Percentiles rank a stretch among this genome's conserved stretches.
phyloP scores from a whole-genome alignment of 1,139 yeast genomes.

The Hansenula lynferdii region DNA sequence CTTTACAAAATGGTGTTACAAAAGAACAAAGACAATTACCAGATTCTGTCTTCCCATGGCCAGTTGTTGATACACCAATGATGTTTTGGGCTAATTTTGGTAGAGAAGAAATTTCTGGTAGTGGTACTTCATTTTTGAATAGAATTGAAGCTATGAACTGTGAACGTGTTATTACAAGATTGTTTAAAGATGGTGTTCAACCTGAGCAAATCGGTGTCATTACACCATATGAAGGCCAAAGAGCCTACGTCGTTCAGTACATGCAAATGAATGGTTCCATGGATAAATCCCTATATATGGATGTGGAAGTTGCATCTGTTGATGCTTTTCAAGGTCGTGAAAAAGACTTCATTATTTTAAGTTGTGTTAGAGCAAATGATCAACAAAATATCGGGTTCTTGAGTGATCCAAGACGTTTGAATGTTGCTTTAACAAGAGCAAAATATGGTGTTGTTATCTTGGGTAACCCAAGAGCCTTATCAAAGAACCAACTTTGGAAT shows the following conservation, averaged over 20 bases:
- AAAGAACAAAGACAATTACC: constrained; percentile 58
- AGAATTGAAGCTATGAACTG: constrained; percentile 90
- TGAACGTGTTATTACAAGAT: constrained; percentile 69
- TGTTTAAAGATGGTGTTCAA: constrained; percentile 74
- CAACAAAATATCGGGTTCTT: constrained; percentile 80
- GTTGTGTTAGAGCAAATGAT: constrained; percentile 91
- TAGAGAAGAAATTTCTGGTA: constrained; percentile 78
- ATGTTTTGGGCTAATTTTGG: constrained; percentile 95
- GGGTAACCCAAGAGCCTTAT: constrained; percentile 80
- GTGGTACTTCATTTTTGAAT: constrained; percentile 83
- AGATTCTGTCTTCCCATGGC: constrained; percentile 80
- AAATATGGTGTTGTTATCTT: constrained; percentile 77
- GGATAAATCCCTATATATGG: constrained; percentile 60
- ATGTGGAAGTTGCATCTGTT: constrained; percentile 86
- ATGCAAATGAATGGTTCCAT: constrained; percentile 71
- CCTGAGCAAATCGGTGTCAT: constrained; percentile 88
- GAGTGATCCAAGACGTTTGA: constrained; percentile 84
- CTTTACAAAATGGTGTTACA: constrained; percentile 87
- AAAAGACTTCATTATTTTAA: constrained; percentile 81
- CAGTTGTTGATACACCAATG: constrained; percentile 77
- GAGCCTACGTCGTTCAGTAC: constrained; percentile 79
- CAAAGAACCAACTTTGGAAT: constrained; percentile 75
- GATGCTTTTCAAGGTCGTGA: constrained; percentile 98
- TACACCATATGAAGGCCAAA: constrained; percentile 94
- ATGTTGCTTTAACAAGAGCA: constrained; percentile 91